These are phyloP conservation scores for Phytophthora pistaciae DNA, from an alignment of 352 stramenopile genomes.

Conservation along the genomic window DNA sequence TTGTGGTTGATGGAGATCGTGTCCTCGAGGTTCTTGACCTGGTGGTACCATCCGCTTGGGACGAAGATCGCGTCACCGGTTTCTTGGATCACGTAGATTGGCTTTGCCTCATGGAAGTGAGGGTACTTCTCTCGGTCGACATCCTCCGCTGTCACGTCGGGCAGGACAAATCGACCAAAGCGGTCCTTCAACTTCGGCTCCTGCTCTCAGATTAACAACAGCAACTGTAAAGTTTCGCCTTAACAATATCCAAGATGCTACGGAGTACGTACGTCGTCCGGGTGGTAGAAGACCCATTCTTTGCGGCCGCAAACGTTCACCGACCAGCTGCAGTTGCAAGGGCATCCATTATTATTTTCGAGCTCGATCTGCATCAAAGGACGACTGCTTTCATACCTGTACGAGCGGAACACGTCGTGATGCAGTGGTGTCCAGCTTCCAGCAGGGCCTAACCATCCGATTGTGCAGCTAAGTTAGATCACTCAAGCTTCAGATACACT, in stretches of 20 bases:
- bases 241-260: not conserved
- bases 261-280: constrained; percentile 65
- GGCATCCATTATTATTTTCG: not conserved
- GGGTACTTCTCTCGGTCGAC: constrained; percentile 70
- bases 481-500: not conserved
- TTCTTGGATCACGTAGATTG: constrained; percentile 69
- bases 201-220: constrained; percentile 34
- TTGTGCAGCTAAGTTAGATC: not conserved
- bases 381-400: constrained; percentile 73
- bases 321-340: constrained; percentile 85
- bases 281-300: constrained; percentile 92
- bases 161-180: constrained; percentile 64
- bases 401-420: constrained; percentile 97
- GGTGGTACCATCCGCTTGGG: constrained; percentile 96
- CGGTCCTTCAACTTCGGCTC: constrained; percentile 81
- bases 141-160: constrained; percentile 54
- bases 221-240: constrained; percentile 6
- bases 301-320: constrained; percentile 97
- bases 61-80: constrained; percentile 94
- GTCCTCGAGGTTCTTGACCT: constrained; percentile 93
- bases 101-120: constrained; percentile 50
- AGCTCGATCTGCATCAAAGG: not conserved
- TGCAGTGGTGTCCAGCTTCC: constrained; percentile 94
- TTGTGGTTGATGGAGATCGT: constrained; percentile 98
- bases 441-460: constrained; percentile 62